These are phyloP conservation scores for Rhypophila decipiens DNA, from an alignment of 495 filamentous ascomycete species.

Conservation along the genomic window DNA sequence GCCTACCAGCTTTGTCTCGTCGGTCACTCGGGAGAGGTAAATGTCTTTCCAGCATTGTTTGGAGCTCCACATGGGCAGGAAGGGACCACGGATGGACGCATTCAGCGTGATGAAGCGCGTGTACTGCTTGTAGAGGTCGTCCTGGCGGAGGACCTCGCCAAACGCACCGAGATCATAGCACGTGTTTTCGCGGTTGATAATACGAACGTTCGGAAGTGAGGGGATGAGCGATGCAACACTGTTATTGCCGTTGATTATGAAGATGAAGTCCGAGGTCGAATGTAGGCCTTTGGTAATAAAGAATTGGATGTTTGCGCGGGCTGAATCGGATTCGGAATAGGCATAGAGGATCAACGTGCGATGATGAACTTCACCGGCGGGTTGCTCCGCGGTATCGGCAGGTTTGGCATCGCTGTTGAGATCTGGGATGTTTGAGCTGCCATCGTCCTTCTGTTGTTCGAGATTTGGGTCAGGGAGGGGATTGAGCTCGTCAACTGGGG, in stretches of 20 bases:
- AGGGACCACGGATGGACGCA: constrained; percentile 27
- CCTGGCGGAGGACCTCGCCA: constrained; percentile 20
- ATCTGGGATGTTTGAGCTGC: too few species aligned
- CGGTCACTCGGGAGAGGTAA: constrained; percentile 20
- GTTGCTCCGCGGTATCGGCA: too few species aligned
- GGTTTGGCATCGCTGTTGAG: too few species aligned
- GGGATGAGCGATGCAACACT: constrained; percentile 18
- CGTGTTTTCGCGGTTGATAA: constrained; percentile 15
- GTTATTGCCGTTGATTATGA: constrained; percentile 29
- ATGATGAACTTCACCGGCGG: too few species aligned
- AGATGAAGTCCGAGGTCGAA: constrained; percentile 28
- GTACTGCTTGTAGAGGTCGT: constrained; percentile 25
- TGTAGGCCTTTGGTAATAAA: constrained; percentile 16
- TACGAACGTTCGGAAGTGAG: constrained; percentile 17
- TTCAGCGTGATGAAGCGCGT: constrained; percentile 27
- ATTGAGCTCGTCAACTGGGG: too few species aligned
- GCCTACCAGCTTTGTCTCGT: constrained; percentile 28
- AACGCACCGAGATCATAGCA: constrained; percentile 25
- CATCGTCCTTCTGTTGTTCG: too few species aligned
- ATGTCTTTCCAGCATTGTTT: constrained; percentile 26
- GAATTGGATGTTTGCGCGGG: constrained; percentile 23
- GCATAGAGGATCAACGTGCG: constrained; percentile 22
- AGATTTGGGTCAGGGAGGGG: too few species aligned
- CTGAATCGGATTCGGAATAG: constrained; percentile 19
- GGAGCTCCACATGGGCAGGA: constrained; percentile 22